Evolutionary conservation across 345 rosid genomes (phyloP), one percentile per base, ranked within the genome.

Genomic region (Toxicodendron radicans): DNA sequence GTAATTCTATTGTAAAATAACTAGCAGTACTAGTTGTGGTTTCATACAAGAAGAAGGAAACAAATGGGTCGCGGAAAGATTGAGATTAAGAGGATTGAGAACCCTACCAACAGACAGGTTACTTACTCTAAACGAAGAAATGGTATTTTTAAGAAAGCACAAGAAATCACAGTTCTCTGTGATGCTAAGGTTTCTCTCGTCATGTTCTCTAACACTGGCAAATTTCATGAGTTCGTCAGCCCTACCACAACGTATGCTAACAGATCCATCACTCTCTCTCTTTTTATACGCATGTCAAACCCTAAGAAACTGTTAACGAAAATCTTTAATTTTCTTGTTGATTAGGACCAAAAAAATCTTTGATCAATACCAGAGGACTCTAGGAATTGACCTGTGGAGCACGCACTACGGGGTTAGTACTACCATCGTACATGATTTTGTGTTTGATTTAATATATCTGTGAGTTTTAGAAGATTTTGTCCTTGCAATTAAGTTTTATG

Each of bases 111-210:
- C 80, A 78, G 91, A 73, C 93, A 87, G 41, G 91, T 89, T 35
- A 89, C 93, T 53, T 89, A 79, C 78, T 89, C 93, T 46, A 87
- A 89, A 79, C 68, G 89, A 20, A 78, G 89, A 64, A 81, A 81
- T 80, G 89, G 93, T 10, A 78, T 89, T 56, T 80, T 85, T 85
- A 89, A 87, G 86, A 89, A 89, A 70, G 93, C 93, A 3, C 81
- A 84, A 41, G 91, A 89, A 63, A 89, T 89, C 77, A 81, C 88
- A 48, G 86, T 87, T 65, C 93, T 89, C 10, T 89, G 93, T 71
- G 93, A 89, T 77, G 93, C 93, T 27, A 80, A 83, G 76, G 89
- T 89, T 64, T 87, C 89, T 74, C 83, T 87, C 21, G 76, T 89
- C 81, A 82, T 87, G 88, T 70, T 85, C 77, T 89, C 93, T 10